Percentiles rank a stretch among this genome's conserved stretches.
Conservation (phyloP, 495 filamentous ascomycete genomes). For the Annulohypoxylon stygium region DNA sequence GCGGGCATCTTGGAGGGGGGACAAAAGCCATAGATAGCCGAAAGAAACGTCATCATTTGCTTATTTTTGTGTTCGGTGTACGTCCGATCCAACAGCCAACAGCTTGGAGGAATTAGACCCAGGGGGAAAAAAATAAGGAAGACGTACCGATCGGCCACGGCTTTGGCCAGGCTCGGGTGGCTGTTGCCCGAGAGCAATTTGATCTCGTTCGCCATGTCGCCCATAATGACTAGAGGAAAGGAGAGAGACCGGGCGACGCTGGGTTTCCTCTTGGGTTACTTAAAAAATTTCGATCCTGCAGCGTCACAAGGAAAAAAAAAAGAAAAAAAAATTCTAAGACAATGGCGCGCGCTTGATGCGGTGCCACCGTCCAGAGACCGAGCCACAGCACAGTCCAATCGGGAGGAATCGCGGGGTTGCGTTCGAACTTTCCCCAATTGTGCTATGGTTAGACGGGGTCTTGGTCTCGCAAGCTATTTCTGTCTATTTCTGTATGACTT, state of each 20-base stretch:
- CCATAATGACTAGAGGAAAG: conserved; percentile 47
- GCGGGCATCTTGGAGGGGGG: not conserved
- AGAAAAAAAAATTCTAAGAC: conserved; percentile 43
- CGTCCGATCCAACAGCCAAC: not conserved
- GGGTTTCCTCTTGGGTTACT: conserved; percentile 26
- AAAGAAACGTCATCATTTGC: conserved; percentile 16
- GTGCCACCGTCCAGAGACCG: conserved; percentile 36
- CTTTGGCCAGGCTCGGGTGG: conserved; percentile 89
- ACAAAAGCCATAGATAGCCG: conserved; percentile 37
- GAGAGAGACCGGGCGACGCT: conserved; percentile 20
- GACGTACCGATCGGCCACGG: conserved; percentile 89
- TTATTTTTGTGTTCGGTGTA: conserved; percentile 5
- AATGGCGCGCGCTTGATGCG: conserved; percentile 23
- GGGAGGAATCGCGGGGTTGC: conserved; percentile 48
- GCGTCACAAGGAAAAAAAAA: conserved; percentile 40
- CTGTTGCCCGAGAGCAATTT: conserved; percentile 96
- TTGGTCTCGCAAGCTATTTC: conserved; percentile 29
- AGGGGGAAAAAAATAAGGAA: conserved; percentile 19
- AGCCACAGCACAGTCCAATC: conserved; percentile 40
- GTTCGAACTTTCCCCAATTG: conserved; percentile 12
- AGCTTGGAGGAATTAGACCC: not conserved
- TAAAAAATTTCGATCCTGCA: conserved; percentile 42
- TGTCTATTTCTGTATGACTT: conserved; percentile 2
- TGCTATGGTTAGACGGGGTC: conserved; percentile 35
- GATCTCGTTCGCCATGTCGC: conserved; percentile 83